Evolutionary conservation across 257 asterid genomes (phyloP).

Genomic region (Rubia yunnanensis): DNA sequence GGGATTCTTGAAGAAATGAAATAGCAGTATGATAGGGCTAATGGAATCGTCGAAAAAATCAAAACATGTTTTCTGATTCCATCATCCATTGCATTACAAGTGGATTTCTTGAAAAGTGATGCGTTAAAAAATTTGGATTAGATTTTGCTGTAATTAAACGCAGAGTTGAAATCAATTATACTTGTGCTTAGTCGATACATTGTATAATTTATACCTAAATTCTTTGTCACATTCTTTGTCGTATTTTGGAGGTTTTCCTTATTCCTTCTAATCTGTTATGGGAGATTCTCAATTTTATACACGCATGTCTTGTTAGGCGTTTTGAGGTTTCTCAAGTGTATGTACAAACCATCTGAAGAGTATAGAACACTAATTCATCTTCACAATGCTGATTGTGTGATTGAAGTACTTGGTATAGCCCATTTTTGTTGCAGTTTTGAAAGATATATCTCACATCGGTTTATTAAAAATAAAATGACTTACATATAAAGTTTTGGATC

Average conservation of each 20-base stretch:
- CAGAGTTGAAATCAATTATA: too few relatives aligned
- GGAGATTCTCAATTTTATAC: too few relatives aligned
- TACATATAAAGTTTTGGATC: too few relatives aligned
- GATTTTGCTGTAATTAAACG: background rate
- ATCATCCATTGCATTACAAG: conserved; percentile 23
- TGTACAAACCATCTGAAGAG: background rate
- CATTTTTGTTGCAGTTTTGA: too few relatives aligned
- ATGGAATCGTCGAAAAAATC: conserved; percentile 17
- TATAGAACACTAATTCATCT: background rate
- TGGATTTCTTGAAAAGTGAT: background rate
- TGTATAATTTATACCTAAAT: background rate
- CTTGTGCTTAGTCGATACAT: background rate
- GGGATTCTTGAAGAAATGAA: conserved; percentile 28
- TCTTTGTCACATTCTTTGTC: background rate
- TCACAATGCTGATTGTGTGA: background rate
- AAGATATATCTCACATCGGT: too few relatives aligned
- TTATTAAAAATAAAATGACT: too few relatives aligned
- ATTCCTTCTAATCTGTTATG: too few relatives aligned
- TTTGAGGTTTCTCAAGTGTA: background rate
- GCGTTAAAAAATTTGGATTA: too few relatives aligned
- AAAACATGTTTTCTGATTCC: conserved; percentile 30
- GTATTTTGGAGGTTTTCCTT: background rate
- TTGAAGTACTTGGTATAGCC: too few relatives aligned
- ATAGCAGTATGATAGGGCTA: conserved; percentile 33
- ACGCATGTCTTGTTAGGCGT: background rate